These are phyloP conservation scores for Xenoacremonium recifei DNA, from an alignment of 2,329 filamentous ascomycete species.

Conservation along the genomic window DNA sequence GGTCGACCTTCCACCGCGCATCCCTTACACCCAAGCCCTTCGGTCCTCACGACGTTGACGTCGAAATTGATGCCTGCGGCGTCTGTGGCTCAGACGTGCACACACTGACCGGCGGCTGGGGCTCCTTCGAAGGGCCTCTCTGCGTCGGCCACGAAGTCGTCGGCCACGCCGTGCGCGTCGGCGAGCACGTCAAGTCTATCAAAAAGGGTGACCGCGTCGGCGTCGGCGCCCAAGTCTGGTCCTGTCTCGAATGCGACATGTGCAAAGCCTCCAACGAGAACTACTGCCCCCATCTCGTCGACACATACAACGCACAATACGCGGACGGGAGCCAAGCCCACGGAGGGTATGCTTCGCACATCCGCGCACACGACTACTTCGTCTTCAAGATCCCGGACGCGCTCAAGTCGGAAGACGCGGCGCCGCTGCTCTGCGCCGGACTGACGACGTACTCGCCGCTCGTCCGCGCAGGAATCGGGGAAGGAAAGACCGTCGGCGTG, in stretches of 20 bases:
- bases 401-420: constrained; percentile 47
- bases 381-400: constrained; percentile 56
- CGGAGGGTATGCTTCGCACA: constrained; percentile 58
- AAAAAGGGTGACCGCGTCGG: constrained; percentile 64
- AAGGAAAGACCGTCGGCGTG: constrained; percentile 69
- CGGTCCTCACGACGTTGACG: constrained; percentile 50
- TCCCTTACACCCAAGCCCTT: constrained; percentile 38
- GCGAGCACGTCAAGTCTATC: constrained; percentile 44
- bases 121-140: constrained; percentile 43
- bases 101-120: constrained; percentile 57
- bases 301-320: constrained; percentile 59
- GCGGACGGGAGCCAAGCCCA: constrained; percentile 59
- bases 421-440: constrained; percentile 76
- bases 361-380: constrained; percentile 56
- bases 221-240: constrained; percentile 58
- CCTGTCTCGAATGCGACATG: constrained; percentile 51
- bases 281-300: constrained; percentile 46
- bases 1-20: constrained; percentile 39
- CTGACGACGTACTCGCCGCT: constrained; percentile 73
- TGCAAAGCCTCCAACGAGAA: constrained; percentile 50
- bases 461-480: constrained; percentile 63
- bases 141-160: constrained; percentile 60
- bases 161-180: constrained; percentile 51
- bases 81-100: constrained; percentile 62
- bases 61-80: constrained; percentile 70